Percentiles rank a stretch among this genome's conserved stretches.
phyloP scores from a whole-genome alignment of 768 basidiomycete species.

The Termitomyces sp. region DNA sequence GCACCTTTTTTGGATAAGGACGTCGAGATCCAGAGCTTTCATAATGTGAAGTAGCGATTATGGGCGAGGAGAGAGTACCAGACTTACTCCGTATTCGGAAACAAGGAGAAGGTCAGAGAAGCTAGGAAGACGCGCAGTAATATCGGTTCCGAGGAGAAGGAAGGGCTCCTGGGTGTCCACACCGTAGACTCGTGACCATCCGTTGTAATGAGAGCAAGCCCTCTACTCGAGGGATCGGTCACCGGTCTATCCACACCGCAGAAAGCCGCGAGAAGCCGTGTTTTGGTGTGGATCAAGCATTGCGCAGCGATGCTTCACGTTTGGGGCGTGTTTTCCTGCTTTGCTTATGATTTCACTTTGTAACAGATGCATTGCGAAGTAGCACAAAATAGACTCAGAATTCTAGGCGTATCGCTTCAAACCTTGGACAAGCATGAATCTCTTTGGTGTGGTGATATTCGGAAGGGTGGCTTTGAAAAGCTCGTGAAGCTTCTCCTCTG shows the following conservation, averaged over 20 bases:
- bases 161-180: too few relatives aligned
- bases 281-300: neutral
- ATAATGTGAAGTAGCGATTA: too few relatives aligned
- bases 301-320: neutral
- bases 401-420: constrained; percentile 1
- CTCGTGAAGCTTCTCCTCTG: constrained; percentile 5
- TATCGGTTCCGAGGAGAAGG: neutral
- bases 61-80: too few relatives aligned
- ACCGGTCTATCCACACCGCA: too few relatives aligned
- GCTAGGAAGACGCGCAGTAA: neutral
- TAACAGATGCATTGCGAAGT: neutral
- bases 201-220: too few relatives aligned
- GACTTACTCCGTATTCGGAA: too few relatives aligned
- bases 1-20: too few relatives aligned
- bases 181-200: too few relatives aligned
- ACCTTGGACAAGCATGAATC: constrained; percentile 12
- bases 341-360: neutral
- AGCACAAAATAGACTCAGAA: neutral
- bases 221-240: too few relatives aligned
- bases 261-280: neutral
- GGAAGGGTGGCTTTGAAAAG: constrained; percentile 11
- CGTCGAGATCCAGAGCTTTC: too few relatives aligned
- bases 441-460: constrained; percentile 3
- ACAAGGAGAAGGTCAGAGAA: too few relatives aligned
- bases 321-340: neutral